Evolutionary conservation across 1,139 yeast genomes (phyloP).

Genomic region (Blastobotrys serpentis): DNA sequence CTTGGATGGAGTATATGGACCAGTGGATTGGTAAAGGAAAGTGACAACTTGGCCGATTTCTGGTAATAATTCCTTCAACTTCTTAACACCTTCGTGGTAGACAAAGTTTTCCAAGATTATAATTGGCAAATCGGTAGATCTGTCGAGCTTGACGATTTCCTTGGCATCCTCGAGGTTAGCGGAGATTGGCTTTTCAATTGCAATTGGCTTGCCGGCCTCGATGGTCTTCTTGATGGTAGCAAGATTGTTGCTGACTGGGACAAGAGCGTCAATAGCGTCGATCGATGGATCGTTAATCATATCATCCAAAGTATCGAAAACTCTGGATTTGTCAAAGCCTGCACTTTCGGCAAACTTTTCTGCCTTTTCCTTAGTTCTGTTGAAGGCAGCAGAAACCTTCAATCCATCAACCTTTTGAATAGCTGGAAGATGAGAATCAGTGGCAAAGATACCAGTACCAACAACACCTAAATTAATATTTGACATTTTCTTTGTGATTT

Average conservation of each 20-base stretch:
- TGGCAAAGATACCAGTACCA: constrained; percentile 93
- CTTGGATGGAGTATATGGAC: constrained; percentile 65
- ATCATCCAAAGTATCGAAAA: constrained; percentile 64
- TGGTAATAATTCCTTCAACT: constrained; percentile 56
- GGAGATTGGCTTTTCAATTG: constrained; percentile 89
- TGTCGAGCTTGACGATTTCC: constrained; percentile 67
- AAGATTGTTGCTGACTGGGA: constrained; percentile 80
- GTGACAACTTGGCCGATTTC: constrained; percentile 74
- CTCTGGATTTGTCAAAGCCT: constrained; percentile 48
- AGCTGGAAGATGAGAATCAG: constrained; percentile 77
- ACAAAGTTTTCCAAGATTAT: constrained; percentile 84
- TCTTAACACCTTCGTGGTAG: constrained; percentile 56
- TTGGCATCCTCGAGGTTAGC: constrained; percentile 77
- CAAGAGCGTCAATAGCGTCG: constrained; percentile 76
- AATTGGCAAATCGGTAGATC: constrained; percentile 61
- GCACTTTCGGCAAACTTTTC: constrained; percentile 71
- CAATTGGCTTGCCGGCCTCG: constrained; percentile 69
- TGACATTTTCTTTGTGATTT: constrained; percentile 10
- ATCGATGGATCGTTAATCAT: constrained; percentile 61
- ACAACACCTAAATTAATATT: constrained; percentile 65
- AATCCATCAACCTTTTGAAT: constrained; percentile 49
- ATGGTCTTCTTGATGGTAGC: constrained; percentile 64
- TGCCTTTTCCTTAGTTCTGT: constrained; percentile 82
- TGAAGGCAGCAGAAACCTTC: constrained; percentile 62
- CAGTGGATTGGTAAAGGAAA: constrained; percentile 78